These are phyloP conservation scores for Spergularia azorica DNA, from an alignment of 179 eudicot genomes.

Conservation along the genomic window DNA sequence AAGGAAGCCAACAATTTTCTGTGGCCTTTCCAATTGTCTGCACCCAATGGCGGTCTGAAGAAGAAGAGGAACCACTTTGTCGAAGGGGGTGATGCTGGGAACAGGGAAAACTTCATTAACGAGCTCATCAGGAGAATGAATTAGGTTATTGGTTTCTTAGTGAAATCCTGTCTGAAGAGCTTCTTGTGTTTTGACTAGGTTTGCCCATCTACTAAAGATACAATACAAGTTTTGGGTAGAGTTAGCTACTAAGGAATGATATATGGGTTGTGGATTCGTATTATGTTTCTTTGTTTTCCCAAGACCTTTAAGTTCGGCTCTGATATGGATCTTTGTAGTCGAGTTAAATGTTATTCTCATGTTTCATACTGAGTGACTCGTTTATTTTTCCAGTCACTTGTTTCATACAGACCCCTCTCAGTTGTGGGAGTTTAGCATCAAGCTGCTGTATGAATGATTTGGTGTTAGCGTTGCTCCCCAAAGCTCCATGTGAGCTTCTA, in stretches of 20 bases:
- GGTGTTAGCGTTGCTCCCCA: no score
- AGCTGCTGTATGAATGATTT: no score
- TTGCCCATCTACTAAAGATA: background rate
- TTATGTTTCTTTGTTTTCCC: background rate
- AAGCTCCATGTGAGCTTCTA: no score
- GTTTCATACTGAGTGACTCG: no score
- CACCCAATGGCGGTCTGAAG: slow-evolving; percentile 77
- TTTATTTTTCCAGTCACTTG: no score
- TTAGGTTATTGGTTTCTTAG: slow-evolving; percentile 30
- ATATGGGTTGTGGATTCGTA: background rate
- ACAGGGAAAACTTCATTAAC: slow-evolving; percentile 68
- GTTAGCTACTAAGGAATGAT: background rate
- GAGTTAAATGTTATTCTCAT: no score
- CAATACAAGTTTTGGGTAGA: background rate
- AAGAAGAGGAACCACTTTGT: slow-evolving; percentile 88
- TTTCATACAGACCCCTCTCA: no score
- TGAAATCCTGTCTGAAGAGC: background rate
- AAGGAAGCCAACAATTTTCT: slow-evolving; percentile 85
- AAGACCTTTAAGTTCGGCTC: no score
- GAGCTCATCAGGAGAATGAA: slow-evolving; percentile 94
- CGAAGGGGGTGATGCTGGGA: slow-evolving; percentile 93
- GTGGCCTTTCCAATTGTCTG: slow-evolving; percentile 82
- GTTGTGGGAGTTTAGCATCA: no score
- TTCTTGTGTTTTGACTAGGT: background rate
- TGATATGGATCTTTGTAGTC: no score